Evolutionary conservation across 257 asterid species (phyloP).

Genomic region (Salvia miltiorrhiza): DNA sequence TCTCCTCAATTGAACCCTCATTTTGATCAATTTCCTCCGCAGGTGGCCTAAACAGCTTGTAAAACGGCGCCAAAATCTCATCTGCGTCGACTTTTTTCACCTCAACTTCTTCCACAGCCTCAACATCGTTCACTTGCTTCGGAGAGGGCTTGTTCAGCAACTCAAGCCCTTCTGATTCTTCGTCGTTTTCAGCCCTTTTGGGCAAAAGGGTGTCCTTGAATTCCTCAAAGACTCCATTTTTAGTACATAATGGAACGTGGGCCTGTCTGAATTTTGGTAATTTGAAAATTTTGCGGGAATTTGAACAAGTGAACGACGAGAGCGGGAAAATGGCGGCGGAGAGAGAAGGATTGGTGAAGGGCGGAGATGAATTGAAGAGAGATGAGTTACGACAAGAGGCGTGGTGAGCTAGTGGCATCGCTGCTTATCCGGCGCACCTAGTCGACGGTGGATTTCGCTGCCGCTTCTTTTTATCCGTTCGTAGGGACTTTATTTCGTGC

Average conservation of each 20-base stretch:
- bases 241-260: slow-evolving; percentile 49
- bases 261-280: slow-evolving; percentile 30
- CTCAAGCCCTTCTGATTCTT: slow-evolving; percentile 62
- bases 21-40: slow-evolving; percentile 34
- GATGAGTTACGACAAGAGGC: slow-evolving; percentile 30
- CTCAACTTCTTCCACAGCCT: slow-evolving; percentile 39
- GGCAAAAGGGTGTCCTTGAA: slow-evolving; percentile 35
- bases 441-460: slow-evolving; percentile 11
- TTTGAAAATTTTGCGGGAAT: slow-evolving; percentile 30
- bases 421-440: slow-evolving; percentile 42
- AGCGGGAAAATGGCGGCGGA: slow-evolving; percentile 17
- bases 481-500: background rate
- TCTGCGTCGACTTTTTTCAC: slow-evolving; percentile 38
- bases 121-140: slow-evolving; percentile 30
- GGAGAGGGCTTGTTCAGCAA: slow-evolving; percentile 73
- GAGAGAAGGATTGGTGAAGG: slow-evolving; percentile 22
- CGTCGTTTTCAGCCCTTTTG: slow-evolving; percentile 36
- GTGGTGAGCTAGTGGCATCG: slow-evolving; percentile 48
- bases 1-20: slow-evolving; percentile 30
- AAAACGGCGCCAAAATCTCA: slow-evolving; percentile 71
- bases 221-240: slow-evolving; percentile 56
- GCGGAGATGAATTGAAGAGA: slow-evolving; percentile 29
- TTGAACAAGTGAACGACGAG: slow-evolving; percentile 15
- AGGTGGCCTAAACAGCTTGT: slow-evolving; percentile 57
- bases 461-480: slow-evolving; percentile 28